Evolutionary conservation across 805 yeast genomes (phyloP).

Genomic region (Kuraishia molischiana): DNA sequence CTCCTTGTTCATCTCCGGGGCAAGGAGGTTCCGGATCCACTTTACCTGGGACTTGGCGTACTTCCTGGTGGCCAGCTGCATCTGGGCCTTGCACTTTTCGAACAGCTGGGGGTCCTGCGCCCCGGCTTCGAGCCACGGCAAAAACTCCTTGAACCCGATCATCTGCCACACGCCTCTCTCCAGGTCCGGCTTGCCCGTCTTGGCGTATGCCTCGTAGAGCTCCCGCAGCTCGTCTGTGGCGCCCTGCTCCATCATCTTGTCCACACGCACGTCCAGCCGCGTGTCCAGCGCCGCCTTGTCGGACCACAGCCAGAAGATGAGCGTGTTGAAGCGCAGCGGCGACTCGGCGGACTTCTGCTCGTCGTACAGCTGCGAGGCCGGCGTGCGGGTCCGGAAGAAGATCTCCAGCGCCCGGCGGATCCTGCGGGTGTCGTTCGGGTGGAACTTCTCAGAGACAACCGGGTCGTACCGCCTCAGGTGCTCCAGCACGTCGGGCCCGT

Average conservation of each 20-base stretch:
- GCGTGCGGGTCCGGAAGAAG: slow-evolving; percentile 51
- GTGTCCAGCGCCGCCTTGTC: slow-evolving; percentile 44
- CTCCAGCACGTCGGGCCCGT: slow-evolving; percentile 38
- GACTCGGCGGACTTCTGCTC: slow-evolving; percentile 44
- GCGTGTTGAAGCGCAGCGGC: slow-evolving; percentile 45
- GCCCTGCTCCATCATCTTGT: slow-evolving; percentile 67
- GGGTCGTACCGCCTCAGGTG: slow-evolving; percentile 55
- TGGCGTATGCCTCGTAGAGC: slow-evolving; percentile 36
- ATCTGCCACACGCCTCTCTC: slow-evolving; percentile 89
- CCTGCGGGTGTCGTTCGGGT: slow-evolving; percentile 82
- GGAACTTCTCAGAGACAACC: slow-evolving; percentile 66
- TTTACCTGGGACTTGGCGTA: slow-evolving; percentile 85
- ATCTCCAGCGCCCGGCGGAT: slow-evolving; percentile 77
- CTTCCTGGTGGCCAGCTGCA: slow-evolving; percentile 78
- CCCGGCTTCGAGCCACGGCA: slow-evolving; percentile 34
- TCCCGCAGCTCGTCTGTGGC: slow-evolving; percentile 60
- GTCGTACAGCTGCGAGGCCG: slow-evolving; percentile 62
- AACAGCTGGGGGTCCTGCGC: slow-evolving; percentile 12
- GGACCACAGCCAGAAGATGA: slow-evolving; percentile 79
- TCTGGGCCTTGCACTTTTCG: slow-evolving; percentile 46
- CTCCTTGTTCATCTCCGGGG: slow-evolving; percentile 48
- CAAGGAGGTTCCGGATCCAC: slow-evolving; percentile 73
- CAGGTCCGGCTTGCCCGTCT: slow-evolving; percentile 32
- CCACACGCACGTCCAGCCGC: slow-evolving; percentile 74
- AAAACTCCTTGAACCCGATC: slow-evolving; percentile 84